Base-by-base conservation (phyloP, 106 monocot species). In the Iris macrosiphon region DNA sequence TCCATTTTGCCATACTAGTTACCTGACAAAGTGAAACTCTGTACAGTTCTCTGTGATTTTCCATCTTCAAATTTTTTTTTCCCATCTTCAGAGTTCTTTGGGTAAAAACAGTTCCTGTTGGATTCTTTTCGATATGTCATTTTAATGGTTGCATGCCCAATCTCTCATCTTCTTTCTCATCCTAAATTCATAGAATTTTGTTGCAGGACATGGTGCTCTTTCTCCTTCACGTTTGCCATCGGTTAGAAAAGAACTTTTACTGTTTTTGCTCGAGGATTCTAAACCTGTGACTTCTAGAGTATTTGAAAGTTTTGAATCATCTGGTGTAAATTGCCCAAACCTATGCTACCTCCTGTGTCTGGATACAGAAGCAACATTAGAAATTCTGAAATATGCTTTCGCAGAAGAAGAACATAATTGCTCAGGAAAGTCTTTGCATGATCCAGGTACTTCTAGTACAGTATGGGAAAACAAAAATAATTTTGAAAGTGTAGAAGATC, bases 231-330 rank as follows among this genome's bases (percentile, higher is more conserved):
- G 86, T 48, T 55, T 72, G 45, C 52, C 47, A 29, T 86, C 82
- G 57, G 62, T 96, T 45, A 68, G 71, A 63, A 69, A 69, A 69
- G 96, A 96, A 62, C 25, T 96, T 42, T 26, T 96, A 59, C 70
- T 83, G 41, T 96, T 86, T 70, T 76, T 96, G 61, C 73, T 90
- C 4, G 80, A 96, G 56, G 80, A 96, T 57, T 89, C 96, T 37
- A 75, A 68, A 38, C 30, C 62, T 40, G 67, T 60, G 9, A 35
- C 59, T 47, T 78, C 83, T 64, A 42, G 60, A 74, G 64, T 77
- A 9, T 49, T 62, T 24, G 69, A 68, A 69, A 75, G 33, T 41
- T 72, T 91, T 44, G 82, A 66, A 46, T 69, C 83, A 20, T 80
- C 64, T 20, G 67, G 67, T 71, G 78, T 61, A 44, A 57, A 45